phyloP scores from a whole-genome alignment of 2,329 filamentous ascomycete species.

The Colletotrichum falcatum region DNA sequence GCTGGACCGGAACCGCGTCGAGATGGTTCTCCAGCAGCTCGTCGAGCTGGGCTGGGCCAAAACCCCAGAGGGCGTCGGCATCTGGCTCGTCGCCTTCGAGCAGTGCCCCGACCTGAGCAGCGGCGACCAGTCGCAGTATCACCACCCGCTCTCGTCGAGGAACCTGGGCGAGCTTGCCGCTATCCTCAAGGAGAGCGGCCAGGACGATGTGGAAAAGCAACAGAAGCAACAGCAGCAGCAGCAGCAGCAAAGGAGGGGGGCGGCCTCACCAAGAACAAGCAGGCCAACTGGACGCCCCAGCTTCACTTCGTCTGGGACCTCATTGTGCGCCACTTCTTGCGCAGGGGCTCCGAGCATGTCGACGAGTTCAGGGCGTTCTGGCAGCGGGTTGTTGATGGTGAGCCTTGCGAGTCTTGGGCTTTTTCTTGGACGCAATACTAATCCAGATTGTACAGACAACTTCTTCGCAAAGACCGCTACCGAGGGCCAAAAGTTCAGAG shows the following conservation, averaged over 20 bases:
- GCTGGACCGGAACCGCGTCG: conserved; percentile 61
- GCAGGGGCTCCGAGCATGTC: conserved; percentile 51
- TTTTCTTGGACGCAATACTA: conserved; percentile 39
- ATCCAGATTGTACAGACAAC: conserved; percentile 67
- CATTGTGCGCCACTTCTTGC: conserved; percentile 70
- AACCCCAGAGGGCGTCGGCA: conserved; percentile 88
- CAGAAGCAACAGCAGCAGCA: conserved; percentile 40
- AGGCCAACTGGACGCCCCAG: conserved; percentile 82
- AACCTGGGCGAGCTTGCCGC: conserved; percentile 78
- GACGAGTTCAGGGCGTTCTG: conserved; percentile 82
- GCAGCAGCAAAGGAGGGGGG: conserved; percentile 42
- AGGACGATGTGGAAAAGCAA: conserved; percentile 57
- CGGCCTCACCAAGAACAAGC: conserved; percentile 60
- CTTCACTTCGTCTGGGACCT: conserved; percentile 91
- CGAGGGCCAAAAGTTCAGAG: conserved; percentile 90
- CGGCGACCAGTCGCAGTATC: conserved; percentile 76
- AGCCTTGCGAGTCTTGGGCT: conserved; percentile 49
- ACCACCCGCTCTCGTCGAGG: conserved; percentile 77
- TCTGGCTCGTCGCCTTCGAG: conserved; percentile 81
- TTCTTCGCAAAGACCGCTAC: conserved; percentile 86
- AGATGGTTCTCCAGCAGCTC: conserved; percentile 69
- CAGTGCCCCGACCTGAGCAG: conserved; percentile 68
- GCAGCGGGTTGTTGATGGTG: conserved; percentile 87
- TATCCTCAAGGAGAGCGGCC: conserved; percentile 81
- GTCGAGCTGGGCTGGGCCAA: conserved; percentile 76